Conservation (phyloP, 805 yeast species). For the Candida piceae region DNA sequence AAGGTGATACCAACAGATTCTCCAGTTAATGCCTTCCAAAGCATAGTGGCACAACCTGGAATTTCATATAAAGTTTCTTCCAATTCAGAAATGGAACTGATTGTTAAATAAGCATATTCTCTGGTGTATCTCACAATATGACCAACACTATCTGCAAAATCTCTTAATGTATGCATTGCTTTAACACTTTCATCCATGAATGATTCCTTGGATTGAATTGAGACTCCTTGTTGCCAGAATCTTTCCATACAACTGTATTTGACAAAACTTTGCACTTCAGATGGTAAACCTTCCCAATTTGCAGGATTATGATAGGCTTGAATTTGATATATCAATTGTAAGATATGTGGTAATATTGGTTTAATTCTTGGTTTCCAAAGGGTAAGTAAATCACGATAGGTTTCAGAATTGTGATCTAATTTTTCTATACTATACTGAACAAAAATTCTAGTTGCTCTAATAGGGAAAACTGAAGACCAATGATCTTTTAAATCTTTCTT, state of each 20-base stretch:
- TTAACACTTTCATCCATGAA: constrained; percentile 91
- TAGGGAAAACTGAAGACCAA: constrained; percentile 94
- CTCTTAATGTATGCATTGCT: constrained; percentile 90
- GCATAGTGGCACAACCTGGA: constrained; percentile 68
- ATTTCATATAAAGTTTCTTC: constrained; percentile 86
- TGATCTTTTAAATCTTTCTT: constrained; percentile 78
- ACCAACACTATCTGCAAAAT: constrained; percentile 97
- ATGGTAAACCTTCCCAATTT: constrained; percentile 85
- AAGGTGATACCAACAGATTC: constrained; percentile 81
- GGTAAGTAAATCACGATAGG: constrained; percentile 60
- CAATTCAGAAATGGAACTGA: constrained; percentile 83
- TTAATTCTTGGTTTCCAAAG: constrained; percentile 93
- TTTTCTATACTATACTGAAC: constrained; percentile 95
- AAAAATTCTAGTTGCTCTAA: constrained; percentile 90
- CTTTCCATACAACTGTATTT: constrained; percentile 83
- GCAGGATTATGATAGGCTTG: constrained; percentile 92
- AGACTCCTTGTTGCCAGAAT: constrained; percentile 98
- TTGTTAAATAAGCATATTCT: constrained; percentile 87
- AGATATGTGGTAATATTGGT: constrained; percentile 85
- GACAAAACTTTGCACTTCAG: constrained; percentile 90
- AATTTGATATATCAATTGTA: constrained; percentile 82
- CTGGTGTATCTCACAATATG: constrained; percentile 93
- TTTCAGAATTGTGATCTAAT: constrained; percentile 71
- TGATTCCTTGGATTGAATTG: constrained; percentile 88
- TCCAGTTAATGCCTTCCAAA: constrained; percentile 87